A percentile compares a stretch with the other conserved stretches of the same genome.
These are phyloP conservation scores for Termitomyces sp. DNA, from an alignment of 768 basidiomycete genomes.

Conservation along the genomic window DNA sequence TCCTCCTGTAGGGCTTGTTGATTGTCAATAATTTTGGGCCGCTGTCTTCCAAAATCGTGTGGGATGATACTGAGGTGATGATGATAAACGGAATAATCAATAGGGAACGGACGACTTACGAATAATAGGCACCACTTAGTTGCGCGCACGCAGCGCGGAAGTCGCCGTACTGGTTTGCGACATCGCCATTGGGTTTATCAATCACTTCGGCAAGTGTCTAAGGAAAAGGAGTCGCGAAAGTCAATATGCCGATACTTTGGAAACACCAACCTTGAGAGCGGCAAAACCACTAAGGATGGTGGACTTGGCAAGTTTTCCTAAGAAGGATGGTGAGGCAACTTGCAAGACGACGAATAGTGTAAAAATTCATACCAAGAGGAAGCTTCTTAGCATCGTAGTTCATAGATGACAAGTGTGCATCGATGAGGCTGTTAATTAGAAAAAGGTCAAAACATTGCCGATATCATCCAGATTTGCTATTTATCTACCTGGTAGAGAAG, in stretches of 20 bases:
- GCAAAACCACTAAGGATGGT: conserved; percentile 55
- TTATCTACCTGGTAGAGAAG: conserved; percentile 39
- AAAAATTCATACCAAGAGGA: conserved; percentile 39
- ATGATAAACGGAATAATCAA: background rate
- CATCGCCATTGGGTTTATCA: conserved; percentile 33
- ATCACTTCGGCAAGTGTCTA: conserved; percentile 50
- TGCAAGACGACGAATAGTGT: background rate
- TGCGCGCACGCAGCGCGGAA: conserved; percentile 34
- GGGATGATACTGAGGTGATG: conserved; percentile 43
- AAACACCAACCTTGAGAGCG: conserved; percentile 40
- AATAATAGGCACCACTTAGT: conserved; percentile 50
- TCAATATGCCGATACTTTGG: background rate
- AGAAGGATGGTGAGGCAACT: background rate
- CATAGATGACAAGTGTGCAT: conserved; percentile 52
- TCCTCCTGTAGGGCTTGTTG: conserved; percentile 37
- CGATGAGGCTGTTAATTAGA: conserved; percentile 33
- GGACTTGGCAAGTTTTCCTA: conserved; percentile 54
- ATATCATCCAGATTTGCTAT: background rate
- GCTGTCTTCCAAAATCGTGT: conserved; percentile 49
- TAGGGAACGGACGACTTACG: conserved; percentile 27
- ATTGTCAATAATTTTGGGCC: conserved; percentile 38
- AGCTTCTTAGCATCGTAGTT: conserved; percentile 64
- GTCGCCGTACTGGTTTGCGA: conserved; percentile 30
- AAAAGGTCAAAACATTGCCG: background rate
- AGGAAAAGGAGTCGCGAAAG: background rate